Evolutionary conservation across 257 asterid species (phyloP).

Genomic region (Nemophila menziesii): DNA sequence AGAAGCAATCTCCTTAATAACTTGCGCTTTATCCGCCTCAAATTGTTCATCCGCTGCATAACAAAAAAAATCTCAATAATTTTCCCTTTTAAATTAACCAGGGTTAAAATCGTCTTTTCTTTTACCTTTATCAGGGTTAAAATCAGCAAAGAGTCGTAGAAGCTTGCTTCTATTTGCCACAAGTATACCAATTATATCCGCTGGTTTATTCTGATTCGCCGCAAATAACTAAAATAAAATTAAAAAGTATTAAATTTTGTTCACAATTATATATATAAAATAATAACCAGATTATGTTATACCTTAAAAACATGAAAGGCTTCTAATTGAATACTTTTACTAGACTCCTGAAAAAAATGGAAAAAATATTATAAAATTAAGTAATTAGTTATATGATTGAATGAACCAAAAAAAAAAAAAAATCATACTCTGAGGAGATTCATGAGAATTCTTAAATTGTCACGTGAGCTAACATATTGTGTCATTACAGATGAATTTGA

Average conservation of each 20-base stretch:
- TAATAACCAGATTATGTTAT: background rate
- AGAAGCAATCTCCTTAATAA: slow-evolving; percentile 69
- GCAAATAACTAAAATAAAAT: slow-evolving; percentile 63
- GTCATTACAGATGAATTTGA: slow-evolving; percentile 85
- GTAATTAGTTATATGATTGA: background rate
- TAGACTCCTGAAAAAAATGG: slow-evolving; percentile 51
- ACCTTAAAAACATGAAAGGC: slow-evolving; percentile 97
- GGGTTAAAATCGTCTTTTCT: background rate
- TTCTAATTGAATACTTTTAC: slow-evolving; percentile 87
- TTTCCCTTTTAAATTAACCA: too few species aligned
- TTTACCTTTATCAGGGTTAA: slow-evolving; percentile 69
- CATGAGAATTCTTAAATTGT: slow-evolving; percentile 87
- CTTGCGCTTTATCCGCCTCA: slow-evolving; percentile 89
- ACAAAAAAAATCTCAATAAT: slow-evolving; percentile 1
- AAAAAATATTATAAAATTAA: slow-evolving; percentile 7
- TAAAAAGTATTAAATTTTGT: too few species aligned
- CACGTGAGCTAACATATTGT: slow-evolving; percentile 68
- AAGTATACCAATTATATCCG: slow-evolving; percentile 68
- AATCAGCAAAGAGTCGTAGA: slow-evolving; percentile 78
- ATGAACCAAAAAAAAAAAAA: background rate
- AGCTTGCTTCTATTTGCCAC: slow-evolving; percentile 71
- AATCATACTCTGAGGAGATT: slow-evolving; percentile 78
- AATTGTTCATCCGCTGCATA: slow-evolving; percentile 84
- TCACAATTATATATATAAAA: too few species aligned
- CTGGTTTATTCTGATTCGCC: slow-evolving; percentile 83